Evolutionary conservation across 352 stramenopile genomes (phyloP).

Genomic region (Globisporangium perplexum): DNA sequence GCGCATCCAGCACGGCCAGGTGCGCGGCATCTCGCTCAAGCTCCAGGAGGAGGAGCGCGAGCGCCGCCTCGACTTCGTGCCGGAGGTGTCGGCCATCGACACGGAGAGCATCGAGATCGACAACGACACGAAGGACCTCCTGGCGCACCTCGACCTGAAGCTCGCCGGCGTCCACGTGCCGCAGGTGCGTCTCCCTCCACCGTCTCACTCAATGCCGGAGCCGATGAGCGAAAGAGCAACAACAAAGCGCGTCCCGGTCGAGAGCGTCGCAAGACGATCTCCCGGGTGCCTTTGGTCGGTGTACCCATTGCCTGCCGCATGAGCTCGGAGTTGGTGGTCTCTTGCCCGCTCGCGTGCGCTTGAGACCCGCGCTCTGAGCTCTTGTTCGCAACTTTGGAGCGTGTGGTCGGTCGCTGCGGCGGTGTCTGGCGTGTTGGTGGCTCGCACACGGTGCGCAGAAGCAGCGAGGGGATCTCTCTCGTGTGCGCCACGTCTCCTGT

Average conservation of each 20-base stretch:
- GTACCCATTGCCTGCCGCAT: conserved; percentile 58
- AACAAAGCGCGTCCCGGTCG: conserved; percentile 10
- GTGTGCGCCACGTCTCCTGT: not conserved
- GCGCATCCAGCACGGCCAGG: conserved; percentile 98
- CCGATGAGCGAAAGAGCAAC: conserved; percentile 42
- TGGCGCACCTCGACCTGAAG: conserved; percentile 95
- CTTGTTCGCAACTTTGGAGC: not conserved
- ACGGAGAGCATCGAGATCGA: conserved; percentile 96
- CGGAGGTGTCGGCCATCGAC: conserved; percentile 95
- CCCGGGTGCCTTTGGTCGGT: conserved; percentile 26
- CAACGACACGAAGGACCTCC: conserved; percentile 97
- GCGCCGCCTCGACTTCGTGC: conserved; percentile 99
- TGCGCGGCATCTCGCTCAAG: conserved; percentile 99
- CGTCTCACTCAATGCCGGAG: conserved; percentile 68
- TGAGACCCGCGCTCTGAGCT: conserved; percentile 1
- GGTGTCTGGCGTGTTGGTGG: not conserved
- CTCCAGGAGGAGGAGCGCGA: conserved; percentile 99
- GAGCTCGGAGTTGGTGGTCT: conserved; percentile 11
- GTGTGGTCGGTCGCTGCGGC: not conserved
- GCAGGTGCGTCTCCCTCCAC: conserved; percentile 50
- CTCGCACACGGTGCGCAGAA: not conserved
- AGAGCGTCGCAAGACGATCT: conserved; percentile 11
- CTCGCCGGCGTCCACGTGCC: conserved; percentile 86
- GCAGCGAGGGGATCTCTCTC: not conserved
- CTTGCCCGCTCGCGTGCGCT: not conserved